These are phyloP conservation scores for Prunus mira DNA, from an alignment of 306 rosid genomes.

Conservation along the genomic window DNA sequence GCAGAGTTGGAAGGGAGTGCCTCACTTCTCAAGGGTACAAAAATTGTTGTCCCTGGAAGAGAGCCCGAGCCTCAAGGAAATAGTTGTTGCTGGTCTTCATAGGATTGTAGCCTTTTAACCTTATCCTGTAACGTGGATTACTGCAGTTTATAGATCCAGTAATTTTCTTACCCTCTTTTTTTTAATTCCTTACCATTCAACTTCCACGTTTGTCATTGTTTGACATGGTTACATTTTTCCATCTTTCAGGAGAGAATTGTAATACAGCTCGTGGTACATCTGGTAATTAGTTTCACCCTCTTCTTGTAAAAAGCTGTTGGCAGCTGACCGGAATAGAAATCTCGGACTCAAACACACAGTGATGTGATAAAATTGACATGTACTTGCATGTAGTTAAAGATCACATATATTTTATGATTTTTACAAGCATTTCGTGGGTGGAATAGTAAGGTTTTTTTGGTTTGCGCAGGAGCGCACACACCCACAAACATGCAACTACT, in stretches of 20 bases:
- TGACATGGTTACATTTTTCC: conserved; percentile 6
- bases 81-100: conserved; percentile 61
- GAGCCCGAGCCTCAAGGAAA: conserved; percentile 47
- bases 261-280: background rate
- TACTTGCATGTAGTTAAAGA: conserved; percentile 1
- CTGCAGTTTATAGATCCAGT: conserved; percentile 27
- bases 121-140: conserved; percentile 10
- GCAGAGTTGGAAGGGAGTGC: conserved; percentile 53
- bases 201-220: conserved; percentile 5
- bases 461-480: background rate
- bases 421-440: conserved; percentile 8
- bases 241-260: conserved; percentile 1
- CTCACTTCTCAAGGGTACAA: conserved; percentile 62
- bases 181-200: background rate
- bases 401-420: background rate
- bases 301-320: conserved; percentile 13
- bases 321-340: conserved; percentile 3
- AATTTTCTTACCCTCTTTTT: conserved; percentile 11
- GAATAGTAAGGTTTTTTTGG: background rate
- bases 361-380: conserved; percentile 5
- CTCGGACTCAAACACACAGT: background rate
- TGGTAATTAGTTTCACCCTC: background rate
- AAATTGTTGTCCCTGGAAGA: conserved; percentile 50
- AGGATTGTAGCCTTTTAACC: conserved; percentile 20
- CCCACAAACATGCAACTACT: background rate